Percentiles rank a stretch among this genome's conserved stretches.
These are phyloP conservation scores for Penicillium sp. DNA, from an alignment of 2,329 filamentous ascomycete genomes.

Conservation along the genomic window DNA sequence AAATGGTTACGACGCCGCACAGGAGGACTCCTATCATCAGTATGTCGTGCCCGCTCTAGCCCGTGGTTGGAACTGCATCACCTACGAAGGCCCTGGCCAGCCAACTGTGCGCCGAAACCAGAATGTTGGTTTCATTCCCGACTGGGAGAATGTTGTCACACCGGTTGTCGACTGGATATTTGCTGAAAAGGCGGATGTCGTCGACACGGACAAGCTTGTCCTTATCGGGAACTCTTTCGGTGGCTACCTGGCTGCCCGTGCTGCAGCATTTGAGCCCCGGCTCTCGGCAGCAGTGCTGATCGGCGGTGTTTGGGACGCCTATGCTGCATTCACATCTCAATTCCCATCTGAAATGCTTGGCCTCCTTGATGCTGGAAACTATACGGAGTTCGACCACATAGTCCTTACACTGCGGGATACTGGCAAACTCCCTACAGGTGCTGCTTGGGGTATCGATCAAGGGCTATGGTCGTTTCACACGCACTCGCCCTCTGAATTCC, in stretches of 20 bases:
- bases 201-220: neutral
- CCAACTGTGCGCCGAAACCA: conserved; percentile 45
- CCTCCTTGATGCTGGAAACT: neutral
- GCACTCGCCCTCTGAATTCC: conserved; percentile 31
- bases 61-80: conserved; percentile 48
- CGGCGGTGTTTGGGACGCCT: conserved; percentile 42
- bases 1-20: conserved; percentile 45
- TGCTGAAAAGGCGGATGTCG: neutral
- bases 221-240: neutral
- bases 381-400: neutral
- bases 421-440: conserved; percentile 10
- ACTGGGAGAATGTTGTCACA: neutral
- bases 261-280: conserved; percentile 45
- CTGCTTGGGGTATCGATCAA: conserved; percentile 38
- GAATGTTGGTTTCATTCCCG: conserved; percentile 45
- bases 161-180: neutral
- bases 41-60: conserved; percentile 38
- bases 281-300: conserved; percentile 43
- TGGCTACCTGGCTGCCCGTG: neutral
- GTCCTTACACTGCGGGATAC: neutral
- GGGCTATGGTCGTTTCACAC: conserved; percentile 38
- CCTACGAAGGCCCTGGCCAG: conserved; percentile 53
- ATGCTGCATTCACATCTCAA: neutral
- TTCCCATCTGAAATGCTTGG: conserved; percentile 12
- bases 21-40: conserved; percentile 49